A percentile compares a stretch with the other conserved stretches of the same genome.
phyloP scores from a whole-genome alignment of 352 stramenopile species.

The Phytophthora citrophthora region DNA sequence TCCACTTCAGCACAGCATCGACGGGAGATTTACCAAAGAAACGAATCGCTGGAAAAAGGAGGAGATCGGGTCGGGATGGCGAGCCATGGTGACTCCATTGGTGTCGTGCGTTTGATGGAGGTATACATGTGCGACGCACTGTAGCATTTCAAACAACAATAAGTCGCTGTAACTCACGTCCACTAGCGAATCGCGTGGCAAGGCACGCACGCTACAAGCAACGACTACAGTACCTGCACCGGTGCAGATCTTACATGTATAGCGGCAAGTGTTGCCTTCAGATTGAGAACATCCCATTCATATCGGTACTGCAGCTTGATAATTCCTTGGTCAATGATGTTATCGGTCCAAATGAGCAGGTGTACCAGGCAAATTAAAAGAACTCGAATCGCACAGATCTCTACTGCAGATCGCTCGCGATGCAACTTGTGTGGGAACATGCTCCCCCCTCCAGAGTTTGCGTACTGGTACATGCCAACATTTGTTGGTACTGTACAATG shows the following conservation, averaged over 20 bases:
- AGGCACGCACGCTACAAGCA: conserved; percentile 4
- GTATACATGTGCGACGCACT: background rate
- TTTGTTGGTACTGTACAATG: too few species aligned
- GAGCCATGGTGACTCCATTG: background rate
- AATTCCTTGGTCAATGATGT: too few species aligned
- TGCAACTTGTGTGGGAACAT: too few species aligned
- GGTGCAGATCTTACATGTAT: too few species aligned
- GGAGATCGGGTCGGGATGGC: conserved; percentile 14
- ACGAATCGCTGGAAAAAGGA: conserved; percentile 6
- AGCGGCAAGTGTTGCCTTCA: background rate
- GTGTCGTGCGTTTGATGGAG: conserved; percentile 8
- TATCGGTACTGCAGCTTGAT: too few species aligned
- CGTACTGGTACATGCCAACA: too few species aligned
- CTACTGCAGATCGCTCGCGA: too few species aligned
- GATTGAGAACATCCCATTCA: too few species aligned
- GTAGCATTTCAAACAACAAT: background rate
- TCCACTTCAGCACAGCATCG: conserved; percentile 19
- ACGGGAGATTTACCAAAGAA: conserved; percentile 15
- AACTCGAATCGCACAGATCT: too few species aligned
- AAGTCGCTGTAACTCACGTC: conserved; percentile 9
- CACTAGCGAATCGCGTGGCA: background rate
- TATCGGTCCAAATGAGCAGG: too few species aligned
- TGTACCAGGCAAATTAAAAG: too few species aligned
- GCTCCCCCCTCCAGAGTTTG: too few species aligned
- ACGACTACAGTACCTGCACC: background rate